A percentile compares a stretch with the other conserved stretches of the same genome.
Conservation (phyloP, 2,329 filamentous ascomycete genomes). For the Chaetomiaceae sp. region DNA sequence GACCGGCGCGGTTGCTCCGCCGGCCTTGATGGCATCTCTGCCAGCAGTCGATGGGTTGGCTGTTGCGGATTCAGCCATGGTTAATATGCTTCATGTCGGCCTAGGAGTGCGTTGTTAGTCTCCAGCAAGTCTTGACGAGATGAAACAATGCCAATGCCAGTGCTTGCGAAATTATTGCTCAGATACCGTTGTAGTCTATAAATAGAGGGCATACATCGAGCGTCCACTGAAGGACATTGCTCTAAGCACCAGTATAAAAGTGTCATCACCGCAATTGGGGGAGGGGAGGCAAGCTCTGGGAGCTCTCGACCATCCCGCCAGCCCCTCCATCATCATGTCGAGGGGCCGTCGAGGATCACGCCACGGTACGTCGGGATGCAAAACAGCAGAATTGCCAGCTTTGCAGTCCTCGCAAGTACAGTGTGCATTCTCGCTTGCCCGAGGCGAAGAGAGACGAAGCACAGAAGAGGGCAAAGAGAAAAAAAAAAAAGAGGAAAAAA, state of each 20-base stretch:
- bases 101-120: conserved; percentile 29
- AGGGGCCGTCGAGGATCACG: not conserved
- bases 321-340: not conserved
- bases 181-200: conserved; percentile 99
- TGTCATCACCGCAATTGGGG: conserved; percentile 56
- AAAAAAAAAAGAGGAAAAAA: not conserved
- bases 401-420: not conserved
- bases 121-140: not conserved
- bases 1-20: not conserved
- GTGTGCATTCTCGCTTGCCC: too few species aligned
- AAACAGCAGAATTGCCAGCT: not conserved
- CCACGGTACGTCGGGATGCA: too few species aligned
- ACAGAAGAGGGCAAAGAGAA: not conserved
- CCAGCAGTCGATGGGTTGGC: conserved; percentile 4
- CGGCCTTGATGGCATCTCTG: conserved; percentile 1
- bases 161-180: conserved; percentile 42
- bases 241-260: conserved; percentile 52
- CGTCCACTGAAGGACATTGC: conserved; percentile 51
- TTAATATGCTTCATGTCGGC: conserved; percentile 43
- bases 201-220: conserved; percentile 57
- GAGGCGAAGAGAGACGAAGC: too few species aligned
- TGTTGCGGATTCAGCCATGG: conserved; percentile 39
- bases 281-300: not conserved
- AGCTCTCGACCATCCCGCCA: not conserved
- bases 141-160: not conserved